A percentile compares a stretch with the other conserved stretches of the same genome.
Conservation (phyloP, 768 basidiomycete species). For the Boletus vinaceobasis region DNA sequence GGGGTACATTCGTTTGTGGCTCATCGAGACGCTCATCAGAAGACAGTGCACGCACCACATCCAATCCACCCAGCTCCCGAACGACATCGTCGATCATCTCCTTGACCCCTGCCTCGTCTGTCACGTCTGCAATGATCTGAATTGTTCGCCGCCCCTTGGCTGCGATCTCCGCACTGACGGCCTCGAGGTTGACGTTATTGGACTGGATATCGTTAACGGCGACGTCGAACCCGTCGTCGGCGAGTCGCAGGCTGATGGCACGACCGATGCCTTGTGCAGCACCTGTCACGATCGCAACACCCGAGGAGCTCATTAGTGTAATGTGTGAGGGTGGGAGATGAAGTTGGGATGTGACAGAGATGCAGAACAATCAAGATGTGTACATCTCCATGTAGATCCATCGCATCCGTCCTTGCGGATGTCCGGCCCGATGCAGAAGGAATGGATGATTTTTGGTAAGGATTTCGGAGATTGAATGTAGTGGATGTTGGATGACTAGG, state of each 20-base stretch:
- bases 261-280: constrained; percentile 47
- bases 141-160: background rate
- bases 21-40: background rate
- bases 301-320: background rate
- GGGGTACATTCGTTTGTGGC: background rate
- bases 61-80: constrained; percentile 7
- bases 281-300: constrained; percentile 45
- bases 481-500: too few relatives aligned
- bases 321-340: background rate
- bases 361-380: background rate
- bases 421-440: too few relatives aligned
- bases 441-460: too few relatives aligned
- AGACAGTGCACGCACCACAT: constrained; percentile 8
- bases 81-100: constrained; percentile 11
- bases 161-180: background rate
- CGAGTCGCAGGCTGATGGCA: constrained; percentile 45
- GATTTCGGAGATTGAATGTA: too few relatives aligned
- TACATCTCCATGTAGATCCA: too few relatives aligned
- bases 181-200: background rate
- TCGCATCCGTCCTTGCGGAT: background rate
- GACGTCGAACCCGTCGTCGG: constrained; percentile 43
- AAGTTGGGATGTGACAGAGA: background rate
- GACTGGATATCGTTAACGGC: constrained; percentile 41
- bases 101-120: constrained; percentile 4
- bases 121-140: constrained; percentile 1